Evolutionary conservation across 2,329 filamentous ascomycete species (phyloP).

Genomic region (Salinomyces thailandicus): DNA sequence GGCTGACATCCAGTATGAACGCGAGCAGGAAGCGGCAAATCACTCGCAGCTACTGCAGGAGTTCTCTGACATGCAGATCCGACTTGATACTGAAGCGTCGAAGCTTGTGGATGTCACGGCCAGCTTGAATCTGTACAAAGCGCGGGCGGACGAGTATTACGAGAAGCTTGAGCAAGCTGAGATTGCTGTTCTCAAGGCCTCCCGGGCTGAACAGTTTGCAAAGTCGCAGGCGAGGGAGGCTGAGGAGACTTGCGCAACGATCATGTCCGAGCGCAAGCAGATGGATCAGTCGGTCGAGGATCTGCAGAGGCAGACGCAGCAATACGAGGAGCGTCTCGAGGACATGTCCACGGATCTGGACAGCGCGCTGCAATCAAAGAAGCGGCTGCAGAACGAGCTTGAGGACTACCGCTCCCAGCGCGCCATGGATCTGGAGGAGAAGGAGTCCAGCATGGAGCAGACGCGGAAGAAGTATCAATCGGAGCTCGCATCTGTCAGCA

Average conservation of each 20-base stretch:
- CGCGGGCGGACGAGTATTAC: conserved; percentile 89
- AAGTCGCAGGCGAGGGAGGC: conserved; percentile 81
- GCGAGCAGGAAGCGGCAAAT: conserved; percentile 80
- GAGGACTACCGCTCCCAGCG: conserved; percentile 94
- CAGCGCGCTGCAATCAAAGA: conserved; percentile 76
- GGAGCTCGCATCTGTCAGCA: conserved; percentile 79
- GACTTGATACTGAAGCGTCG: conserved; percentile 78
- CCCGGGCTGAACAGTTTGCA: conserved; percentile 85
- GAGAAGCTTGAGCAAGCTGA: conserved; percentile 94
- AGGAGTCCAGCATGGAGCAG: conserved; percentile 90
- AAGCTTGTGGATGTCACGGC: conserved; percentile 74
- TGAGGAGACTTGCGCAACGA: conserved; percentile 78
- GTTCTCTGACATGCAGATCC: conserved; percentile 86
- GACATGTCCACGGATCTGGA: conserved; percentile 86
- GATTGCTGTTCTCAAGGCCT: conserved; percentile 86
- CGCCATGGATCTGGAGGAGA: conserved; percentile 93
- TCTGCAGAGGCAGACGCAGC: conserved; percentile 77
- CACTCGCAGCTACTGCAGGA: conserved; percentile 83
- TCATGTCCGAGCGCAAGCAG: conserved; percentile 85
- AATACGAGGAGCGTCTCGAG: conserved; percentile 81
- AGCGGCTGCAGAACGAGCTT: conserved; percentile 88
- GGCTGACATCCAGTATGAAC: conserved; percentile 63
- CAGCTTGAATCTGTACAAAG: conserved; percentile 81
- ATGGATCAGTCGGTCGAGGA: conserved; percentile 84
- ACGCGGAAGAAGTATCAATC: conserved; percentile 95